These are phyloP conservation scores for Fomitiporia mediterranea DNA, from an alignment of 1,284 basidiomycete species.

Conservation along the genomic window DNA sequence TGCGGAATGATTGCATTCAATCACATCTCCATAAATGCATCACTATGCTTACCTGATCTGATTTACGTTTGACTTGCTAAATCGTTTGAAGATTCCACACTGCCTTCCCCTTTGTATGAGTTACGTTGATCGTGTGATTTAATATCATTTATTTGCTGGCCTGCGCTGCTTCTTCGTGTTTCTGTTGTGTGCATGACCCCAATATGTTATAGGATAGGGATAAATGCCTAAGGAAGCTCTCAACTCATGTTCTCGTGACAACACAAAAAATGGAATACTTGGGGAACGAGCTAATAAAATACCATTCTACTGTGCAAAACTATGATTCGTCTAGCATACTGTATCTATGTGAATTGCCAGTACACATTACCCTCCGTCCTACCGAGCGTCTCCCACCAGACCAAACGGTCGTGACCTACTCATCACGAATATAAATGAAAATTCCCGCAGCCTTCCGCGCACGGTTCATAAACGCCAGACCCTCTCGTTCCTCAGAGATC, in stretches of 20 bases:
- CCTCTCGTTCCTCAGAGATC: slow-evolving; percentile 76
- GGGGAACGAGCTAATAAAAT: not conserved
- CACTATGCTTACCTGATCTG: not conserved
- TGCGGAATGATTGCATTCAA: not conserved
- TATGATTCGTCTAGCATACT: not conserved
- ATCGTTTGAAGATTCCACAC: not conserved
- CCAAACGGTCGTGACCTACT: not conserved
- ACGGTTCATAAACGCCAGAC: slow-evolving; percentile 97
- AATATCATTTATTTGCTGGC: slow-evolving; percentile 7
- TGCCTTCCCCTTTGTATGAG: not conserved
- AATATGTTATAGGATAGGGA: too few relatives aligned
- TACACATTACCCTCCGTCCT: not conserved
- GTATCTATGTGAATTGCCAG: not conserved
- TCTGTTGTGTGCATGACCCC: not conserved
- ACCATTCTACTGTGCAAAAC: not conserved
- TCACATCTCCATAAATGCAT: not conserved
- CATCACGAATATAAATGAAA: slow-evolving; percentile 22
- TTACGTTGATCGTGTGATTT: not conserved
- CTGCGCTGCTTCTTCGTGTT: not conserved
- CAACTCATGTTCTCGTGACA: not conserved
- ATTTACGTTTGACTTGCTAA: slow-evolving; percentile 1
- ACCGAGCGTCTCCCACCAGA: not conserved
- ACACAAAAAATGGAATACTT: not conserved
- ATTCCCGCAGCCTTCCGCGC: slow-evolving; percentile 88
- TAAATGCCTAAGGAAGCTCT: too few relatives aligned